These are phyloP conservation scores for Phytophthora ohioensis DNA, from an alignment of 352 stramenopile genomes.

Conservation along the genomic window DNA sequence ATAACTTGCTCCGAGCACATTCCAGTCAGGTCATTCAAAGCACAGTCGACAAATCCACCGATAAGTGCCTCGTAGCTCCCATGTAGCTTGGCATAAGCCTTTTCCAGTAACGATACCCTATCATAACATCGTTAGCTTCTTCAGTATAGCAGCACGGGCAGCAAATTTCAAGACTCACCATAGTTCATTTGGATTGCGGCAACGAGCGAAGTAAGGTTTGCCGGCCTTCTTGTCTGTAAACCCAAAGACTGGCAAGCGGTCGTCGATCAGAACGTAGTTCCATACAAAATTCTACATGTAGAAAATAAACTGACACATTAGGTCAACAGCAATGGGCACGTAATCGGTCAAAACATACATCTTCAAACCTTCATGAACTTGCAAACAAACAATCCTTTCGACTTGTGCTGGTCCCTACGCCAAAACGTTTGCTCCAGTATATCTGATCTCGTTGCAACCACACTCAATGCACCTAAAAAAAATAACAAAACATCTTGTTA, in stretches of 20 bases:
- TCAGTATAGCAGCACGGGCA: background rate
- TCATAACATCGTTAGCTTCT: constrained; percentile 2
- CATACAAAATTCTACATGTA: constrained; percentile 82
- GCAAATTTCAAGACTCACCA: constrained; percentile 53
- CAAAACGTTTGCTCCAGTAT: constrained; percentile 88
- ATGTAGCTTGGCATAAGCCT: constrained; percentile 94
- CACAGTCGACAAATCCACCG: constrained; percentile 91
- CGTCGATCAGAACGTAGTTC: constrained; percentile 94
- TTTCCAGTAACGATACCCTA: constrained; percentile 91
- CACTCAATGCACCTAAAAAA: constrained; percentile 78
- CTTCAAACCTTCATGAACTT: constrained; percentile 91
- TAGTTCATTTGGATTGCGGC: constrained; percentile 87
- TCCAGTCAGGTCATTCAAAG: constrained; percentile 90
- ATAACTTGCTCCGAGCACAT: constrained; percentile 92
- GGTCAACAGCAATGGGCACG: background rate
- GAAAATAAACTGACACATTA: background rate
- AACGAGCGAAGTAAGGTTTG: constrained; percentile 87
- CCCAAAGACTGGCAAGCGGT: constrained; percentile 86
- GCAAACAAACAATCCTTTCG: constrained; percentile 90
- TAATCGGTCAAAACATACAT: background rate
- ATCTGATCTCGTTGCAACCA: constrained; percentile 85
- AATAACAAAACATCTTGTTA: constrained; percentile 1
- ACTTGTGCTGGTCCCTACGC: constrained; percentile 70
- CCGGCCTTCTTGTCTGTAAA: constrained; percentile 83
- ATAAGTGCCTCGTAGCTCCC: constrained; percentile 91